phyloP scores from a whole-genome alignment of 2,329 filamentous ascomycete genomes.

The Basipetospora chlamydospora region DNA sequence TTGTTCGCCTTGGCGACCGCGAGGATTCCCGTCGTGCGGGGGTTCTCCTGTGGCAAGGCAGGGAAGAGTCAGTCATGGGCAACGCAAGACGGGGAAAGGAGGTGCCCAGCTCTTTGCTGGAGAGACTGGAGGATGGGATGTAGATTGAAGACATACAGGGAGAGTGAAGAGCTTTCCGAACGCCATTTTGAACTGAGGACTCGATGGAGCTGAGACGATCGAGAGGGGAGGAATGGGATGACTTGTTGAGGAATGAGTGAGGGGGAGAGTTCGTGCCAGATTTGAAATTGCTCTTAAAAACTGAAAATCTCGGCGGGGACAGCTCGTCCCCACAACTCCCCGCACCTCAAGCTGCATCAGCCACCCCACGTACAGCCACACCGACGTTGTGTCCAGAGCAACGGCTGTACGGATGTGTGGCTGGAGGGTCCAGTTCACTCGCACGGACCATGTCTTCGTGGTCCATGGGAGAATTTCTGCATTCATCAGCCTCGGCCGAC shows the following conservation, averaged over 20 bases:
- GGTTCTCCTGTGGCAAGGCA: slow-evolving; percentile 54
- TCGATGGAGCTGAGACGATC: slow-evolving; percentile 12
- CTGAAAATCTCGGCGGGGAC: slow-evolving; percentile 4
- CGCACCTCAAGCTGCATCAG: not conserved
- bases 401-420: not conserved
- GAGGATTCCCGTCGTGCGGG: slow-evolving; percentile 75
- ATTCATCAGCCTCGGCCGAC: not conserved
- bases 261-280: not conserved
- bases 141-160: slow-evolving; percentile 37
- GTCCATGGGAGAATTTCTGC: slow-evolving; percentile 1
- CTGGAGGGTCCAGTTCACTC: not conserved
- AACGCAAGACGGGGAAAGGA: no score
- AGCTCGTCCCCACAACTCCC: slow-evolving; percentile 2
- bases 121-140: slow-evolving; percentile 8
- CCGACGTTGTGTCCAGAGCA: not conserved
- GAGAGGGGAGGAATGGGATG: slow-evolving; percentile 14
- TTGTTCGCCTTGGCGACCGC: slow-evolving; percentile 96
- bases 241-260: slow-evolving; percentile 7
- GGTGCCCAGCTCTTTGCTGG: no score
- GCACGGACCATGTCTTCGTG: not conserved
- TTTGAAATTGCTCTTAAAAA: slow-evolving; percentile 1
- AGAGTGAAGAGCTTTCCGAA: slow-evolving; percentile 97
- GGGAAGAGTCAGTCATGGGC: slow-evolving; percentile 14
- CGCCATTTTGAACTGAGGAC: slow-evolving; percentile 49
- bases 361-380: no score